A percentile compares a stretch with the other conserved stretches of the same genome.
Conservation (phyloP, 1,284 basidiomycete genomes). For the Peniophora sp. region DNA sequence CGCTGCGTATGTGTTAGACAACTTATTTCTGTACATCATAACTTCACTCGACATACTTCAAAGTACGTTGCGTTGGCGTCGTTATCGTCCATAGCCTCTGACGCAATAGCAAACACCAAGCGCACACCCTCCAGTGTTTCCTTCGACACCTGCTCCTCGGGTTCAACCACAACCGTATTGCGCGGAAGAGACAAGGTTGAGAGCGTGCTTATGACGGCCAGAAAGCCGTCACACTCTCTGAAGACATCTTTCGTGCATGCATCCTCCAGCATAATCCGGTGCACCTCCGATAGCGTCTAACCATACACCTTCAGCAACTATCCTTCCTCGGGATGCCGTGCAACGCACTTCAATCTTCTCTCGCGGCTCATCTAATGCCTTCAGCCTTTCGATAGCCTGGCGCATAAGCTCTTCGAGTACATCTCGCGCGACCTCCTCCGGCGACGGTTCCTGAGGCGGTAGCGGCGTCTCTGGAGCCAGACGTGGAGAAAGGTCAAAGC, state of each 20-base stretch:
- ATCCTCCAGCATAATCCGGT: conserved; percentile 52
- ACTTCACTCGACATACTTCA: conserved; percentile 39
- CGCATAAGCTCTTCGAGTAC: conserved; percentile 66
- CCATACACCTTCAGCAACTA: background rate
- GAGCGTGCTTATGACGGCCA: conserved; percentile 62
- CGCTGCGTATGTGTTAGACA: conserved; percentile 28
- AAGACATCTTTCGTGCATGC: conserved; percentile 64
- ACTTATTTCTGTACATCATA: background rate
- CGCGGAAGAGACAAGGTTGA: conserved; percentile 41
- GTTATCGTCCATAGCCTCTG: conserved; percentile 54
- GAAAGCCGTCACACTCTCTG: conserved; percentile 71
- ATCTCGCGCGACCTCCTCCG: conserved; percentile 67
- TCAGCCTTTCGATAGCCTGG: conserved; percentile 57
- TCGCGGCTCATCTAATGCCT: conserved; percentile 37
- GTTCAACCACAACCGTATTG: conserved; percentile 26
- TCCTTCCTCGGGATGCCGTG: background rate
- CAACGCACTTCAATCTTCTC: conserved; percentile 43
- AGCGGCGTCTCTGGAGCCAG: conserved; percentile 10
- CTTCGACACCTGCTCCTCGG: conserved; percentile 32
- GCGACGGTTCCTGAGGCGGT: conserved; percentile 35
- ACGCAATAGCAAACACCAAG: conserved; percentile 52
- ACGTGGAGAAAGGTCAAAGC: conserved; percentile 16
- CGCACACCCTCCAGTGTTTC: conserved; percentile 47
- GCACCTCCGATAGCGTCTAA: conserved; percentile 55
- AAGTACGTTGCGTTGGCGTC: conserved; percentile 56